Conservation (phyloP, 2,329 filamentous ascomycete genomes). For the Aschersonia sp. region DNA sequence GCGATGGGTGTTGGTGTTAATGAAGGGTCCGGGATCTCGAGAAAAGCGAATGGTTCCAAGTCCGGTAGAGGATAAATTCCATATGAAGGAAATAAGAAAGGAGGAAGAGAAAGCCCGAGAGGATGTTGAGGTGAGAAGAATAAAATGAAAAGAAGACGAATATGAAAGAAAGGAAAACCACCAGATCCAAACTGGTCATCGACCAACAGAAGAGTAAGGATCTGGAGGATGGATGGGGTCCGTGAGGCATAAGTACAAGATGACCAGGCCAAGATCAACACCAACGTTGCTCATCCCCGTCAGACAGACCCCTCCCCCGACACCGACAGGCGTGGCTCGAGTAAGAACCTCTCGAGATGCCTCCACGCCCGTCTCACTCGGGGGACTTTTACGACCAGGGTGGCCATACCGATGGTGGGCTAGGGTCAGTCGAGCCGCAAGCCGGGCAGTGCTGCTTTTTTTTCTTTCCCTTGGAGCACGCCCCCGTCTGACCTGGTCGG, state of each 20-base stretch:
- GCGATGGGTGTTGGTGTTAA: conserved; percentile 15
- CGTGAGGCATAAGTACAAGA: conserved; percentile 31
- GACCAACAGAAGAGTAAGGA: conserved; percentile 28
- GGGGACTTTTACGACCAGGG: conserved; percentile 21
- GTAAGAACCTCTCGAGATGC: conserved; percentile 8
- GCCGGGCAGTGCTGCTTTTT: conserved; percentile 5
- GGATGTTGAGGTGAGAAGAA: conserved; percentile 11
- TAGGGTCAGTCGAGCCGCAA: conserved; percentile 5
- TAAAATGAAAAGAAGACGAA: neutral
- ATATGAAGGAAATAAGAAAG: conserved; percentile 27
- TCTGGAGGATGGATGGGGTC: conserved; percentile 21
- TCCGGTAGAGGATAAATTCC: conserved; percentile 16
- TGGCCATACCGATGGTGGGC: conserved; percentile 8
- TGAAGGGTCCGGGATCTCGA: conserved; percentile 27
- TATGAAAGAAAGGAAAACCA: conserved; percentile 15
- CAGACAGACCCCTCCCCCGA: neutral
- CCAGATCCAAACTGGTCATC: conserved; percentile 31
- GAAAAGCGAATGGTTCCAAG: conserved; percentile 22
- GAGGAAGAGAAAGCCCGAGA: conserved; percentile 22
- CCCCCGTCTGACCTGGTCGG: neutral
- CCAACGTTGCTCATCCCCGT: conserved; percentile 12
- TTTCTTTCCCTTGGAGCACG: neutral
- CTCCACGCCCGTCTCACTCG: conserved; percentile 36
- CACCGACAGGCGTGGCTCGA: conserved; percentile 7
- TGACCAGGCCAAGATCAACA: conserved; percentile 25